Evolutionary conservation across 2,329 filamentous ascomycete genomes (phyloP).

Genomic region (Pseudocercospora ulei): DNA sequence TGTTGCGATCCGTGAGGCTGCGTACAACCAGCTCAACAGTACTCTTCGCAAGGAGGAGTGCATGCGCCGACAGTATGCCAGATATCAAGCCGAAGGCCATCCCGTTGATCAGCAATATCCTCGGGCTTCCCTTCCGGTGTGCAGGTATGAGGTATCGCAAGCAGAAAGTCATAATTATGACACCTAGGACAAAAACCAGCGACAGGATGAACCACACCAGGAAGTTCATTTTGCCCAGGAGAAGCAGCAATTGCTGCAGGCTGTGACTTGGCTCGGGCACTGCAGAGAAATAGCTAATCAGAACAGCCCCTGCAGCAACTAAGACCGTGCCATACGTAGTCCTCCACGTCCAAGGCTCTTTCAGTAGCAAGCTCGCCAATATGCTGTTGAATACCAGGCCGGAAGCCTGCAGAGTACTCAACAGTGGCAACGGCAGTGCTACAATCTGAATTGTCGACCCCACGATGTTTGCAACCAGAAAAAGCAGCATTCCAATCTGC

Average conservation of each 20-base stretch:
- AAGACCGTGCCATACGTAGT: slow-evolving; percentile 84
- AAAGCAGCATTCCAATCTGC: slow-evolving; percentile 95
- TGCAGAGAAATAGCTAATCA: slow-evolving; percentile 90
- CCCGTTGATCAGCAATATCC: slow-evolving; percentile 59
- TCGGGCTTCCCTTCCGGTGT: slow-evolving; percentile 30
- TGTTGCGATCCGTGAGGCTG: slow-evolving; percentile 73
- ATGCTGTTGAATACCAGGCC: slow-evolving; percentile 98
- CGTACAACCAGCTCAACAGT: slow-evolving; percentile 87
- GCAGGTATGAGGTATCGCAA: slow-evolving; percentile 29
- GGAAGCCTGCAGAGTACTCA: slow-evolving; percentile 90
- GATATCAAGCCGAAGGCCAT: slow-evolving; percentile 79
- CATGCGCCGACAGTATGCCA: slow-evolving; percentile 88
- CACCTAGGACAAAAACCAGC: slow-evolving; percentile 59
- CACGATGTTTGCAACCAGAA: slow-evolving; percentile 84
- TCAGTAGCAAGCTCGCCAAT: slow-evolving; percentile 84
- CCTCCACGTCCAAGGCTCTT: slow-evolving; percentile 87
- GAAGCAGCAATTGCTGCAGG: slow-evolving; percentile 65
- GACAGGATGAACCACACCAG: slow-evolving; percentile 83
- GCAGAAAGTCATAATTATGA: slow-evolving; percentile 52
- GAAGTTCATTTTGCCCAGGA: slow-evolving; percentile 66
- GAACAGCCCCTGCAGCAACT: slow-evolving; percentile 74
- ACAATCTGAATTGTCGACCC: slow-evolving; percentile 97
- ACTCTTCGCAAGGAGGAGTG: slow-evolving; percentile 85
- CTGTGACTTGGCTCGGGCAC: slow-evolving; percentile 88
- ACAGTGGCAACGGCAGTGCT: slow-evolving; percentile 81